Conservation (phyloP, 768 basidiomycete genomes). For the Boletus subcaerulescens region DNA sequence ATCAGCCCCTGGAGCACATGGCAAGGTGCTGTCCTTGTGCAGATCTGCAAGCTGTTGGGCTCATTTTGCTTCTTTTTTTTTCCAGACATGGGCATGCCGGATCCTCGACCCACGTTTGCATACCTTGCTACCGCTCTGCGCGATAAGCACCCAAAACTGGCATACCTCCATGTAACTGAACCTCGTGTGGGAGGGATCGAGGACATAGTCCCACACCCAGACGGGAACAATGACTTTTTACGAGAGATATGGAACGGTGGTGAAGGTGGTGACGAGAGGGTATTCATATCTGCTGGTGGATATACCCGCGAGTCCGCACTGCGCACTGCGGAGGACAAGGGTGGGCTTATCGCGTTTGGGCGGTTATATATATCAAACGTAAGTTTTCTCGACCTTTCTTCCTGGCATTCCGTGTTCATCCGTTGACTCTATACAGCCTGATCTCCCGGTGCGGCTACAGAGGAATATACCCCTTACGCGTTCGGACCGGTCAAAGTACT, state of each 20-base stretch:
- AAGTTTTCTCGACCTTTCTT: background rate
- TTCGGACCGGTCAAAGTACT: conserved; percentile 10
- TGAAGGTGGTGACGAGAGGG: too few species aligned
- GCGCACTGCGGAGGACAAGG: background rate
- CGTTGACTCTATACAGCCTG: conserved; percentile 20
- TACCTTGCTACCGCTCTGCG: conserved; percentile 27
- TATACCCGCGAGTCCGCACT: background rate
- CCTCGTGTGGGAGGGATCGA: conserved; percentile 28
- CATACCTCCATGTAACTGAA: conserved; percentile 52
- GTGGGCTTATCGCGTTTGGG: too few species aligned
- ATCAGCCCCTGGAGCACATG: background rate
- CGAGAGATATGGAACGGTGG: too few species aligned
- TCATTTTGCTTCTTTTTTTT: conserved; percentile 43
- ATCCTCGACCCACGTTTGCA: too few species aligned
- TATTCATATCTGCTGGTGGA: too few species aligned
- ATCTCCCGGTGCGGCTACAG: conserved; percentile 11
- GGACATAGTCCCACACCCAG: background rate
- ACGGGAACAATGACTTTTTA: too few species aligned
- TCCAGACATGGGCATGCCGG: too few species aligned
- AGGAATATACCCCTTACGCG: conserved; percentile 15
- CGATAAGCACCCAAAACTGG: conserved; percentile 32
- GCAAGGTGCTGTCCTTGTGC: background rate
- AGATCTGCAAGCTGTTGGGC: background rate
- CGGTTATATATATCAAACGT: conserved; percentile 1
- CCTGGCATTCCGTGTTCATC: background rate